Evolutionary conservation across 83 land plant genomes (phyloP).

Genomic region (Isoetes engelmannii): DNA sequence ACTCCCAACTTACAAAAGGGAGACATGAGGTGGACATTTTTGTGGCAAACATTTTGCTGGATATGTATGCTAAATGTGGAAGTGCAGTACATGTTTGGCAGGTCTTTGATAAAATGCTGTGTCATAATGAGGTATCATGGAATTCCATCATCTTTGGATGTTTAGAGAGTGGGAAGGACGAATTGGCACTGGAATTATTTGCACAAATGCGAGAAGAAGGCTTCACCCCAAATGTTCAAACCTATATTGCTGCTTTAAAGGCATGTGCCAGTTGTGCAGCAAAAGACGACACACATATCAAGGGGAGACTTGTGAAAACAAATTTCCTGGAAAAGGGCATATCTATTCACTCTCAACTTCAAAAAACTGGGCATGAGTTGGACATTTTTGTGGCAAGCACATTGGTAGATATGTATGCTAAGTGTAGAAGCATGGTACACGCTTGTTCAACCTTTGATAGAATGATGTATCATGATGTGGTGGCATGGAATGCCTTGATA

Average conservation of each 20-base stretch:
- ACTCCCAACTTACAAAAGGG: neutral
- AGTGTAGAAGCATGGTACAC: no score
- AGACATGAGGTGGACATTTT: neutral
- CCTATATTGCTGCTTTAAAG: neutral
- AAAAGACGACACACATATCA: neutral
- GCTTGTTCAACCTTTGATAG: no score
- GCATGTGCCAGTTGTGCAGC: neutral
- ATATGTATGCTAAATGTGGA: slow-evolving; percentile 1
- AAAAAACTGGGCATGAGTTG: no score
- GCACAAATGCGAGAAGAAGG: neutral
- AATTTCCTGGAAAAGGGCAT: no score
- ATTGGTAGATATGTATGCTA: no score
- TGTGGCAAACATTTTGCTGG: neutral
- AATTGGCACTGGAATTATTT: neutral
- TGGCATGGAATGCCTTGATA: no score
- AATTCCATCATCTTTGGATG: neutral
- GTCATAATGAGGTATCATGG: neutral
- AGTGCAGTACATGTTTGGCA: neutral
- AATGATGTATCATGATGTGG: no score
- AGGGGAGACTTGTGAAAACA: no score
- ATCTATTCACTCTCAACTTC: no score
- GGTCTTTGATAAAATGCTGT: neutral
- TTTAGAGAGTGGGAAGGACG: neutral
- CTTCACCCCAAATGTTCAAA: neutral
- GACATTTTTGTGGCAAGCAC: no score